Conservation (phyloP, 2,329 filamentous ascomycete species). For the Stromatinia cepivora region DNA sequence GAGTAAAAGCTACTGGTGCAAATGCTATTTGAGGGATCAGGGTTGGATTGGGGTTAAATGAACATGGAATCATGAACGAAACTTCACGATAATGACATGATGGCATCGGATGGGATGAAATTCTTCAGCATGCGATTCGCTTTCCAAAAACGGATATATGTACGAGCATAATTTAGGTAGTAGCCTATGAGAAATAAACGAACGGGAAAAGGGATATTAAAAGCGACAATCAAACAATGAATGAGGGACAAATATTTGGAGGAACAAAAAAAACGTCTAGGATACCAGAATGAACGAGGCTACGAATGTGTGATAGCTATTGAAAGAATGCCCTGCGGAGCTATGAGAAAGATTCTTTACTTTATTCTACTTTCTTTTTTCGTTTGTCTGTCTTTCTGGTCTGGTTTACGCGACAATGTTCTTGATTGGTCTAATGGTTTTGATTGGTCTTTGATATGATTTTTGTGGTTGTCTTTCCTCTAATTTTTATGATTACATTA, state of each 20-base stretch:
- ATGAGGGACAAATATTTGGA: background rate
- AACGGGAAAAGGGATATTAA: background rate
- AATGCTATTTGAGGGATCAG: conserved; percentile 6
- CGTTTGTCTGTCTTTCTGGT: background rate
- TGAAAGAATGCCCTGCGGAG: background rate
- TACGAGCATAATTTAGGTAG: background rate
- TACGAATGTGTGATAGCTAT: background rate
- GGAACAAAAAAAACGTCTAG: background rate
- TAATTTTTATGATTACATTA: background rate
- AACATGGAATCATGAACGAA: conserved; percentile 2
- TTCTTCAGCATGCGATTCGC: background rate
- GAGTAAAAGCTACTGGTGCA: conserved; percentile 24
- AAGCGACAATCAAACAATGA: background rate
- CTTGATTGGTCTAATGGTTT: background rate
- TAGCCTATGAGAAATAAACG: background rate
- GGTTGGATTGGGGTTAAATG: background rate
- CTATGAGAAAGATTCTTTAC: conserved; percentile 1
- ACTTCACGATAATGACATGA: conserved; percentile 16
- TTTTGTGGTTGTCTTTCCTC: background rate
- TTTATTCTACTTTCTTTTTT: background rate
- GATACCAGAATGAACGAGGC: background rate
- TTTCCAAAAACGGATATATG: background rate
- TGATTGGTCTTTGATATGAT: background rate
- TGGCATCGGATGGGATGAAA: background rate
- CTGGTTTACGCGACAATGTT: background rate